Conservation (phyloP, 768 basidiomycete species). For the Agaricus subrufescens region DNA sequence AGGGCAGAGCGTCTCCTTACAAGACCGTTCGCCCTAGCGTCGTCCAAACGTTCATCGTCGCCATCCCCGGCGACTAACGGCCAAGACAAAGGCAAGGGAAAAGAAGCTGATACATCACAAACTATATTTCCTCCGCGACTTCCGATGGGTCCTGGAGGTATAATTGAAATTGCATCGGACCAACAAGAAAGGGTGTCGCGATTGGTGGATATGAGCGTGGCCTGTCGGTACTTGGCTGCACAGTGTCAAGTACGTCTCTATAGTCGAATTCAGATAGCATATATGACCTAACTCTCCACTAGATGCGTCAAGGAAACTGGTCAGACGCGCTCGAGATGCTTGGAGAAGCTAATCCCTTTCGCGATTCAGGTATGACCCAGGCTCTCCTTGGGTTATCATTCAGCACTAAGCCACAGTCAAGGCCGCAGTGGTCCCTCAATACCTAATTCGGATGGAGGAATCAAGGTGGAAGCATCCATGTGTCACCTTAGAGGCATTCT, state of each 20-base stretch:
- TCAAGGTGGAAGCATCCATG: constrained; percentile 98
- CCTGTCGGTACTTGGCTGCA: constrained; percentile 94
- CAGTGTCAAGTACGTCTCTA: constrained; percentile 72
- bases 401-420: constrained; percentile 17
- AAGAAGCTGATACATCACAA: constrained; percentile 39
- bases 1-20: constrained; percentile 90
- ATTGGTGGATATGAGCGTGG: constrained; percentile 90
- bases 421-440: constrained; percentile 66
- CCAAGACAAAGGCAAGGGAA: constrained; percentile 56
- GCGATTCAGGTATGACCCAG: constrained; percentile 49
- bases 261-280: not conserved
- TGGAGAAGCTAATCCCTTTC: constrained; percentile 89
- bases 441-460: constrained; percentile 85
- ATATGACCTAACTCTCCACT: constrained; percentile 9
- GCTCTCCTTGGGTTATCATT: not conserved
- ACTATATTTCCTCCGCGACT: constrained; percentile 31
- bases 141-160: constrained; percentile 67
- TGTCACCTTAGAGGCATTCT: constrained; percentile 90
- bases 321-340: constrained; percentile 88
- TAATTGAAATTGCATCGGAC: constrained; percentile 65
- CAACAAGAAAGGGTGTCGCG: constrained; percentile 64
- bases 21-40: constrained; percentile 68
- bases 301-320: constrained; percentile 90
- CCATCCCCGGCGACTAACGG: constrained; percentile 36
- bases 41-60: constrained; percentile 33